Conservation (phyloP, 441 rosid species). For the Flueggea neowawraea region DNA sequence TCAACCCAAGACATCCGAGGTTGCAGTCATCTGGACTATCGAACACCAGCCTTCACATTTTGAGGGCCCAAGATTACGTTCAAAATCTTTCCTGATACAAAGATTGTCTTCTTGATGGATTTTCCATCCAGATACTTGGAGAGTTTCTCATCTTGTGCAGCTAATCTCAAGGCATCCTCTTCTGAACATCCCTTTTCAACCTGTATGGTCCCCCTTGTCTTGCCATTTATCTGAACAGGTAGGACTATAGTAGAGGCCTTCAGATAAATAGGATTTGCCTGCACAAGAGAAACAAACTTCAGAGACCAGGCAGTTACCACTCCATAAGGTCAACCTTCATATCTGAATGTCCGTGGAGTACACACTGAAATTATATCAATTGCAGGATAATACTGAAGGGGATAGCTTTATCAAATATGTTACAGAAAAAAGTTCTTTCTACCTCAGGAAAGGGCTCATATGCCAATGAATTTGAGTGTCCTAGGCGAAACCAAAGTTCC, state of each 20-base stretch:
- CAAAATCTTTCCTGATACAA: conserved; percentile 84
- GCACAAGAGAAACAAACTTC: conserved; percentile 19
- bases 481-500: conserved; percentile 92
- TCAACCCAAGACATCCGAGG: no score
- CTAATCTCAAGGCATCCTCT: conserved; percentile 73
- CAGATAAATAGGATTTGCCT: conserved; percentile 70
- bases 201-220: conserved; percentile 86
- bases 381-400: no score
- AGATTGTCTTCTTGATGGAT: conserved; percentile 70
- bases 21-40: conserved; percentile 2
- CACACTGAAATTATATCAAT: no score
- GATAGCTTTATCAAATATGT: no score
- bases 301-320: not conserved
- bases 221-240: conserved; percentile 97
- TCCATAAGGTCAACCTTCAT: not conserved
- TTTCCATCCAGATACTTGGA: conserved; percentile 61
- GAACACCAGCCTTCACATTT: conserved; percentile 44
- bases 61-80: conserved; percentile 69
- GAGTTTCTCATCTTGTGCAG: conserved; percentile 59
- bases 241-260: conserved; percentile 59
- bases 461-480: conserved; percentile 66
- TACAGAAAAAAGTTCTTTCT: conserved; percentile 1
- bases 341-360: no score
- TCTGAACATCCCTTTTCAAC: conserved; percentile 85
- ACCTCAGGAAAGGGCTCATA: conserved; percentile 77